Evolutionary conservation across 2,329 filamentous ascomycete species (phyloP), one percentile per base, ranked within the genome.

Genomic region (Fusarium sp.): DNA sequence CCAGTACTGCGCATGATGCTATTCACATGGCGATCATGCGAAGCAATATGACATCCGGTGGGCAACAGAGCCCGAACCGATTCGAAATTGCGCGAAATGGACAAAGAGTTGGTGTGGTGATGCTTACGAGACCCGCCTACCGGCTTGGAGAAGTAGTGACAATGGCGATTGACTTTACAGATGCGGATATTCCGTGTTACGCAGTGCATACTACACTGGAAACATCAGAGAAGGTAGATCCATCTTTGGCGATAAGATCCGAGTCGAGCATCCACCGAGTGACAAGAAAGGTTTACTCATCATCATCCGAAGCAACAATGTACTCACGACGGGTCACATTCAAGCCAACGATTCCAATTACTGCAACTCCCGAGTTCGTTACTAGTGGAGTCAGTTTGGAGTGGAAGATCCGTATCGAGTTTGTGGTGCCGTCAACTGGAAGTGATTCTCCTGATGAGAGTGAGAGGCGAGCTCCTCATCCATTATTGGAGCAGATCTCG

Each of bases 71-170:
- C 76, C 88, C 91, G n/a, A 98, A 97, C 75, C 90, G 94, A 38
- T 99, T 98, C 77, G 94, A 97, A 77, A 98, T 99, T 77, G 91
- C 95, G 15, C 92, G 95, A 16, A 94, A 94, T 75, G 94, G 94
- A n/a, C 90, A 91, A 57, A 91, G 91, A n/a, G 94, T 99, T 15
- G 95, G 93, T 5, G 93, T 97, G 8, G 89, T 99, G 57, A 94
- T 94, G 80, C 86, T 99, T 31, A 92, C 94, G 8, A 90, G 96
- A 12, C 93, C 96, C 0, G 90, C 94, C 1, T 98, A 97, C 81
- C 88, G 94, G 43, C 84, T 99, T 2, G 96, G 96, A 61, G 96
- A 99, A 79, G 90, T 91, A 0, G 89, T 98, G 43, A 93, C 90
- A 15, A 91, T 93, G 71, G 92, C 90, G 1, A 88, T 99, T 62